Evolutionary conservation across 2,329 filamentous ascomycete species (phyloP).

Genomic region (Fusarium concolor): DNA sequence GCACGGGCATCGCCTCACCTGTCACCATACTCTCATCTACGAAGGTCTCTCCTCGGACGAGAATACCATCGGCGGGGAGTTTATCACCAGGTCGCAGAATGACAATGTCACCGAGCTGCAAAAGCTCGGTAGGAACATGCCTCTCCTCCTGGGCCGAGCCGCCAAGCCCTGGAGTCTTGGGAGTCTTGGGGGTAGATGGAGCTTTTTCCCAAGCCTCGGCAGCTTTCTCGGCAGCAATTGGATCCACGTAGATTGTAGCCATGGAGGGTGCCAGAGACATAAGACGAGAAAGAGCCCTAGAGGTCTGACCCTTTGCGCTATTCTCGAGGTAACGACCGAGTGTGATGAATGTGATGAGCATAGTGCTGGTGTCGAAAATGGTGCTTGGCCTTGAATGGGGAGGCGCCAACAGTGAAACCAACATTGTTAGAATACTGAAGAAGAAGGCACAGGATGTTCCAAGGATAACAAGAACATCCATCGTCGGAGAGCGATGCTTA

Average conservation of each 20-base stretch:
- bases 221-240: constrained; percentile 91
- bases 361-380: constrained; percentile 97
- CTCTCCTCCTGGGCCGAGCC: constrained; percentile 81
- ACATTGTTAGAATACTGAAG: constrained; percentile 90
- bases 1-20: constrained; percentile 94
- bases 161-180: constrained; percentile 50
- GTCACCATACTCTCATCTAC: constrained; percentile 99
- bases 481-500: constrained; percentile 90
- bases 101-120: constrained; percentile 94
- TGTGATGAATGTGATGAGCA: constrained; percentile 96
- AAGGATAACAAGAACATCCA: constrained; percentile 95
- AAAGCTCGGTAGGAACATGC: constrained; percentile 90
- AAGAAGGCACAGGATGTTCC: constrained; percentile 97
- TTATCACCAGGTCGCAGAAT: constrained; percentile 95
- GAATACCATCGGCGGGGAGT: constrained; percentile 89
- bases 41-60: constrained; percentile 91
- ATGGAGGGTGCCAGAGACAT: constrained; percentile 98
- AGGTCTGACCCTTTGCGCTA: constrained; percentile 94
- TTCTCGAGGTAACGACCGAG: constrained; percentile 94
- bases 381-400: constrained; percentile 86
- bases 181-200: constrained; percentile 46
- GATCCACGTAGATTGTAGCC: constrained; percentile 95
- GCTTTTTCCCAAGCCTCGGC: constrained; percentile 76
- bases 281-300: constrained; percentile 88
- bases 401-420: constrained; percentile 78